Base-by-base conservation (phyloP, 768 basidiomycete species). In the Mycena vitilis region DNA sequence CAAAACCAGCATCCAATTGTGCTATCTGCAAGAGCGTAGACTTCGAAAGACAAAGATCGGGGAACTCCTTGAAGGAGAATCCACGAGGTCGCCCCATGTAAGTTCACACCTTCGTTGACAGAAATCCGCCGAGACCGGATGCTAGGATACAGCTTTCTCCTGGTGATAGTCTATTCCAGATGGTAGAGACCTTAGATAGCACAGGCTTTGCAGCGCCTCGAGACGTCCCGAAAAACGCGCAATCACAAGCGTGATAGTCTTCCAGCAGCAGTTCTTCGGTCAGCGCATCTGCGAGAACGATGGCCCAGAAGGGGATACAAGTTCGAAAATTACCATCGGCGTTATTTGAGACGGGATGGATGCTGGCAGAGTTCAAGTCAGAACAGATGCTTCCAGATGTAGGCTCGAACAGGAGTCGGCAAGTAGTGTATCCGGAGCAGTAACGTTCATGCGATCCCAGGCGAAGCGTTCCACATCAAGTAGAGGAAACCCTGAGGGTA, bases 191-290 rank as follows among this genome's bases (percentile, higher is more conserved):
- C 30, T 30, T 30, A 30, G 30, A 30, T 60, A 71, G 52, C 70
- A 68, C 64, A 60, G 64, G 54, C 66, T 68, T 64, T 65, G 61
- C 69, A 70, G 65, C 53, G 70, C 70, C 45, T 64, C 68, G 60
- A 18, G 62, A 63, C 22, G 34, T 54, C 30, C 62, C 70, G 66
- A 65, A 71, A 68, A 58, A 22, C 60, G 62, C 65, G 65, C 65
- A 55, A 71, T 61, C 49, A 38, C 16, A 47, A 65, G 66, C 57
- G 62, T 30, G 54, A 23, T 52, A 54, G 42, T 66, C 53, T 54
- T 55, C 40, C 30, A 30, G 30, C 30, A 30, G 30, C 44, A 20
- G 44, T 30, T 54, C 56, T 69, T 65, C 59, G 53, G n/a, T 60
- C 58, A 56, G 44, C 15, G 40, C 40, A 40, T 45, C 44, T 12